Conservation (phyloP, 2,329 filamentous ascomycete genomes). For the Cryphonectria naterciae region DNA sequence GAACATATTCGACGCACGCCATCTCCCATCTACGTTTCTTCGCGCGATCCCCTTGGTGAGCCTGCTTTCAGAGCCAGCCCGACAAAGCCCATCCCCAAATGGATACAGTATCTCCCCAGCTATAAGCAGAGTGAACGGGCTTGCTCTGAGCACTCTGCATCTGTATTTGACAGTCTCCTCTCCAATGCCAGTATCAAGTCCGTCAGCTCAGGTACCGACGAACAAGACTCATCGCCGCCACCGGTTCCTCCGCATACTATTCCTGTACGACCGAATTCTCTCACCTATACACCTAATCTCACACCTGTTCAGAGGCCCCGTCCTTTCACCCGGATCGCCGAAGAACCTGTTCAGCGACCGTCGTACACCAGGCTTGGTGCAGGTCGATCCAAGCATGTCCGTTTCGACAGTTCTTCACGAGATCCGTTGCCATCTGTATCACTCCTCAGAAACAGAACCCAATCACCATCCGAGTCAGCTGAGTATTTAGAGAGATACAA, state of each 20-base stretch:
- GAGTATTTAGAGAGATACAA: slow-evolving; percentile 43
- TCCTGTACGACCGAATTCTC: neutral
- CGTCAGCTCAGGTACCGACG: slow-evolving; percentile 2
- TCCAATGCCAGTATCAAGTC: slow-evolving; percentile 1
- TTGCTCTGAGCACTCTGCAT: slow-evolving; percentile 10
- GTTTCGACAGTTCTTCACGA: slow-evolving; percentile 16
- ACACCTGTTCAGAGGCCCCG: slow-evolving; percentile 10
- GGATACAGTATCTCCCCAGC: slow-evolving; percentile 45
- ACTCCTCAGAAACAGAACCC: neutral
- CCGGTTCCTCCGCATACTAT: slow-evolving; percentile 16
- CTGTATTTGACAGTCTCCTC: slow-evolving; percentile 26
- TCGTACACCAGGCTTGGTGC: slow-evolving; percentile 1
- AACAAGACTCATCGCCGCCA: slow-evolving; percentile 9
- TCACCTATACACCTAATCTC: neutral
- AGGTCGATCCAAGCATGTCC: slow-evolving; percentile 23
- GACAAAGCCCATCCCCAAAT: slow-evolving; percentile 55
- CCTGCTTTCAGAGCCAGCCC: slow-evolving; percentile 52
- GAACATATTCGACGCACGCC: neutral
- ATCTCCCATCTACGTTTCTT: slow-evolving; percentile 53
- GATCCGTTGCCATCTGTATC: neutral
- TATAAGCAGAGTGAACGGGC: slow-evolving; percentile 16
- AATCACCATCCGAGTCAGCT: slow-evolving; percentile 35
- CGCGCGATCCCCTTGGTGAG: slow-evolving; percentile 52
- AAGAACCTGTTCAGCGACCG: slow-evolving; percentile 26
- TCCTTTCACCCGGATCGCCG: slow-evolving; percentile 23